Percentiles rank a stretch among this genome's conserved stretches.
These are phyloP conservation scores for Pseudogymnoascus sp. DNA, from an alignment of 2,329 filamentous ascomycete species.

Conservation along the genomic window DNA sequence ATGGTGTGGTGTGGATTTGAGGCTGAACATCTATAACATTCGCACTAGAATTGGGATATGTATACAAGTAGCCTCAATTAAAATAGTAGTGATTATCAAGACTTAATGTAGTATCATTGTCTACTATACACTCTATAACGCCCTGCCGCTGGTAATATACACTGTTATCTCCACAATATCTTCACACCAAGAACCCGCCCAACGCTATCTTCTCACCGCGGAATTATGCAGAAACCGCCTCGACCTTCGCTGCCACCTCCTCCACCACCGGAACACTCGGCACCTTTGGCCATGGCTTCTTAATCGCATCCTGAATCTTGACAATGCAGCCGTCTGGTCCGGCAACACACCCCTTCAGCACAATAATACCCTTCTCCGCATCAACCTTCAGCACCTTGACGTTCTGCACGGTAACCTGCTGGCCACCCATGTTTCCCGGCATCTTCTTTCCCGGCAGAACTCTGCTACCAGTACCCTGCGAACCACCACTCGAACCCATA, in stretches of 20 bases:
- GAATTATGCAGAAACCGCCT: conserved; percentile 31
- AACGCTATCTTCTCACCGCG: neutral
- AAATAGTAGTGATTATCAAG: neutral
- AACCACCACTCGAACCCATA: conserved; percentile 81
- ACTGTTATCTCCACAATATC: conserved; percentile 5
- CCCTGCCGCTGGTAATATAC: conserved; percentile 11
- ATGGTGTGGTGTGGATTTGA: neutral
- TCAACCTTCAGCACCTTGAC: conserved; percentile 83
- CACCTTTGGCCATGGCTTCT: conserved; percentile 65
- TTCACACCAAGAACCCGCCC: neutral
- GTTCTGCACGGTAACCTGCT: conserved; percentile 85
- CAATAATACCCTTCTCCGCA: conserved; percentile 74
- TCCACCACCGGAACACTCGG: conserved; percentile 44
- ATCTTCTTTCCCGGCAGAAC: conserved; percentile 96
- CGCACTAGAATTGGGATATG: neutral
- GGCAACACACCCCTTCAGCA: conserved; percentile 78
- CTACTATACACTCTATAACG: conserved; percentile 10
- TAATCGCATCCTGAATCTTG: conserved; percentile 80
- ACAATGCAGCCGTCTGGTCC: conserved; percentile 84
- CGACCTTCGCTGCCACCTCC: conserved; percentile 33
- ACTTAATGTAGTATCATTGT: conserved; percentile 8
- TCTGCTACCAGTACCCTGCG: conserved; percentile 85
- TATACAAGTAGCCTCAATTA: neutral
- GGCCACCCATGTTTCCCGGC: conserved; percentile 89
- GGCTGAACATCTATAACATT: neutral